Base-by-base conservation (phyloP, 371 early-diverging fungal species). In the Mucor velutinosus region DNA sequence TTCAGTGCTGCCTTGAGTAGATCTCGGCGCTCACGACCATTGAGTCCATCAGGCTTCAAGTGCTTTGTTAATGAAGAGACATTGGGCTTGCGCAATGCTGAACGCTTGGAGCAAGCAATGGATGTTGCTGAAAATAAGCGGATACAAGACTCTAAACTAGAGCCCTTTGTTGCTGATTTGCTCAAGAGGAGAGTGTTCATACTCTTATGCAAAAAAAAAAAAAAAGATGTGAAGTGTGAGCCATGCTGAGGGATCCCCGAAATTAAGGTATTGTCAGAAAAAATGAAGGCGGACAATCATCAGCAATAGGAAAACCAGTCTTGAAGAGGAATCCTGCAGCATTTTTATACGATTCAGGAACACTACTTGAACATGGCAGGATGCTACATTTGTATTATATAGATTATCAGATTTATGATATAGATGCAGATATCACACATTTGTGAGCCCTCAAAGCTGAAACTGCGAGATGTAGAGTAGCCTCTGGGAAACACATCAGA, bases 51-150 rank as follows among this genome's bases (percentile, higher is more conserved):
- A 11, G 81, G 84, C 45, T 71, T 73, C 7, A 80, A 64, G 64
- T 86, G 86, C 41, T 86, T 86, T 2, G 81, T 79, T 19, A 85
- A 65, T 21, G 81, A 75, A 8, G 78, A 78, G 21, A 78, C 73
- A 41, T 82, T 82, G 5, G 85, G 85, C 63, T 80, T 81, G 8
- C 75, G 75, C 5, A 80, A 53, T 21, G 75, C 75, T 4, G 74
- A 58, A 27, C 82, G 76, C 62, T 79, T 82, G 0, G 82, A 77
- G 1, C 47, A 58, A 7, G 37, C 57, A 7, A 61, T 65, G 1
- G 67, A 23, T 12, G 72, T 74, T 1, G 66, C 49, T 4, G 76
- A 74, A 45, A 79, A 79, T 6, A 62, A 57, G n/a, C 73, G 62
- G 19, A 43, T 56, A 19, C 60, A 63, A 7, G 23, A 29, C 25